Conservation (phyloP, 371 early-diverging fungal species). For the Lichtheimia ramosa region DNA sequence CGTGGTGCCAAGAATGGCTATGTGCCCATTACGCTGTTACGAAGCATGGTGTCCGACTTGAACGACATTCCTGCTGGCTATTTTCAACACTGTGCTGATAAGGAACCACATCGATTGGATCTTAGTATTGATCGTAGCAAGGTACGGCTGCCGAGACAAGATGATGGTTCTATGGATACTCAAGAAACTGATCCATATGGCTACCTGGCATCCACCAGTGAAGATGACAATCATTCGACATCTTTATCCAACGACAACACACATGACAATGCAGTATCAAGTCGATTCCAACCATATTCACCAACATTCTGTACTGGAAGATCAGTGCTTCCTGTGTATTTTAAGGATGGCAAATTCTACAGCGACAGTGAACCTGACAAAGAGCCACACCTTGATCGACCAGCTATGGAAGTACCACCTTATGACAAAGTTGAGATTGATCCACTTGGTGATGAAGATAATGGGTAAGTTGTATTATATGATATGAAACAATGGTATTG, state of each 20-base stretch:
- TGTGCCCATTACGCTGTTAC: constrained; percentile 14
- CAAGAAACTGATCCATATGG: constrained; percentile 24
- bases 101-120: constrained; percentile 11
- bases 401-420: constrained; percentile 7
- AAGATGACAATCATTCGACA: background rate
- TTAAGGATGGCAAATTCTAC: constrained; percentile 25
- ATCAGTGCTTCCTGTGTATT: constrained; percentile 15
- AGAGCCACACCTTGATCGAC: constrained; percentile 5
- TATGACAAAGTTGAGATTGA: constrained; percentile 7
- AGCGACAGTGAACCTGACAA: constrained; percentile 11
- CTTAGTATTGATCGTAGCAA: constrained; percentile 10
- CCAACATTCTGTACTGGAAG: background rate
- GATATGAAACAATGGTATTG: no score
- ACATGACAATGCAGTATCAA: no score
- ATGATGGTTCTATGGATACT: background rate
- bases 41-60: constrained; percentile 13
- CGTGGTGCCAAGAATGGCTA: constrained; percentile 11
- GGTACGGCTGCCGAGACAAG: constrained; percentile 3
- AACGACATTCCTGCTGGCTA: constrained; percentile 17
- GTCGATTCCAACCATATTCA: background rate
- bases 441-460: constrained; percentile 8
- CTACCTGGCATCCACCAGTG: background rate
- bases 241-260: no score
- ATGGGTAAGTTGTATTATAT: no score
- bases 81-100: constrained; percentile 16